Evolutionary conservation across 768 basidiomycete genomes (phyloP).

Genomic region (Rubroboletus satanas): DNA sequence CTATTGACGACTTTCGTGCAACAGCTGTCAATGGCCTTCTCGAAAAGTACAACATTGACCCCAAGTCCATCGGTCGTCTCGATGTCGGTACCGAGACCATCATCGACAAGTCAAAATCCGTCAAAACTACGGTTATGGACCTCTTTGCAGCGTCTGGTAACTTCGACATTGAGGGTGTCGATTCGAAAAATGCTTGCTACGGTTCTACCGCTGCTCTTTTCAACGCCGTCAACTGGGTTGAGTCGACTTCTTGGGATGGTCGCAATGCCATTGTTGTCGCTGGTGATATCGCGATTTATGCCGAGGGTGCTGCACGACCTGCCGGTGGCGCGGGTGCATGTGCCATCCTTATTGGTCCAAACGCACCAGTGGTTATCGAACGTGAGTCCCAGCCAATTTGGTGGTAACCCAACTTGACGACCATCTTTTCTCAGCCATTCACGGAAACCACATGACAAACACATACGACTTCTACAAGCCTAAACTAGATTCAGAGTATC

Average conservation of each 20-base stretch:
- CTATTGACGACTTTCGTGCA: not conserved
- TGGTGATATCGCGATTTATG: constrained; percentile 98
- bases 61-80: constrained; percentile 92
- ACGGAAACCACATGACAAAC: constrained; percentile 96
- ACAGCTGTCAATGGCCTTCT: constrained; percentile 85
- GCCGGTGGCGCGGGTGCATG: constrained; percentile 96
- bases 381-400: constrained; percentile 52
- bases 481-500: constrained; percentile 89
- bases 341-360: constrained; percentile 93
- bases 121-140: constrained; percentile 98
- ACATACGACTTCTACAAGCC: constrained; percentile 99
- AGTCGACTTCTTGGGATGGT: constrained; percentile 95
- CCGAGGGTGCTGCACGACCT: constrained; percentile 90
- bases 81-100: constrained; percentile 99
- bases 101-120: constrained; percentile 99
- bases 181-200: constrained; percentile 99
- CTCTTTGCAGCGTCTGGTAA: constrained; percentile 92
- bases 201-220: constrained; percentile 98
- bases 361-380: constrained; percentile 92
- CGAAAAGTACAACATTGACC: constrained; percentile 93
- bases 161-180: constrained; percentile 96
- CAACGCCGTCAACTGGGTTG: constrained; percentile 98
- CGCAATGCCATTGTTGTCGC: constrained; percentile 95
- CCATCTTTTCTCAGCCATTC: constrained; percentile 60
- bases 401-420: constrained; percentile 5